Conservation (phyloP, 345 rosid genomes). For the Gossypium herbaceum region DNA sequence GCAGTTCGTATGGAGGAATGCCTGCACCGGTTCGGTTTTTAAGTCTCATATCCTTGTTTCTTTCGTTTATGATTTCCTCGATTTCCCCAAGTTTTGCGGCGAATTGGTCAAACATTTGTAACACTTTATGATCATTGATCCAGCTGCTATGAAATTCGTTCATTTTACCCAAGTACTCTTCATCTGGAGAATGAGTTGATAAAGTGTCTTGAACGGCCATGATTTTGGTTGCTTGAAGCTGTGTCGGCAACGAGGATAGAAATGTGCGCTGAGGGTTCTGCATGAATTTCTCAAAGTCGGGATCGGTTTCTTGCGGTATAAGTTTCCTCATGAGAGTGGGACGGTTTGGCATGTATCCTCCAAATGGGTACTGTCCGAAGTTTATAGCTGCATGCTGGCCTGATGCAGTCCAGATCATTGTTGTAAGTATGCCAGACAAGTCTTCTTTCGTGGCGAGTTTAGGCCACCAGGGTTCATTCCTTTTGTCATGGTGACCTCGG, state of each 20-base stretch:
- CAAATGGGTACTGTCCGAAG: slow-evolving; percentile 93
- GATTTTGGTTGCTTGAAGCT: slow-evolving; percentile 91
- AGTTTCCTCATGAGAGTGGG: slow-evolving; percentile 77
- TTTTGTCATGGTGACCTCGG: slow-evolving; percentile 81
- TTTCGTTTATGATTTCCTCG: slow-evolving; percentile 50
- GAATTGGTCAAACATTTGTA: slow-evolving; percentile 45
- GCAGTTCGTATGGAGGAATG: slow-evolving; percentile 80
- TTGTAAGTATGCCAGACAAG: slow-evolving; percentile 65
- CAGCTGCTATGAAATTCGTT: slow-evolving; percentile 54
- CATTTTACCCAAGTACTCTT: slow-evolving; percentile 72
- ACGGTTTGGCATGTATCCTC: slow-evolving; percentile 90
- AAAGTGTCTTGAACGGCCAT: slow-evolving; percentile 95
- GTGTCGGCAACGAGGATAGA: slow-evolving; percentile 65
- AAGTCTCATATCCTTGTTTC: slow-evolving; percentile 55
- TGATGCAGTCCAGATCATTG: slow-evolving; percentile 80
- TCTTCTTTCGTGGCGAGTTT: slow-evolving; percentile 65
- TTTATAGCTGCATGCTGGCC: slow-evolving; percentile 95
- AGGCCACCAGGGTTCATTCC: slow-evolving; percentile 97
- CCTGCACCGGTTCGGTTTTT: slow-evolving; percentile 88
- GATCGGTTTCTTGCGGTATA: slow-evolving; percentile 56
- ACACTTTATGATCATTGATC: slow-evolving; percentile 57
- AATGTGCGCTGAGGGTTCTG: slow-evolving; percentile 63
- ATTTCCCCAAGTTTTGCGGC: slow-evolving; percentile 57
- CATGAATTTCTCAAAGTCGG: slow-evolving; percentile 59
- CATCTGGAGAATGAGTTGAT: slow-evolving; percentile 84